These are phyloP conservation scores for Cercospora janseana DNA, from an alignment of 2,329 filamentous ascomycete species.

Conservation along the genomic window DNA sequence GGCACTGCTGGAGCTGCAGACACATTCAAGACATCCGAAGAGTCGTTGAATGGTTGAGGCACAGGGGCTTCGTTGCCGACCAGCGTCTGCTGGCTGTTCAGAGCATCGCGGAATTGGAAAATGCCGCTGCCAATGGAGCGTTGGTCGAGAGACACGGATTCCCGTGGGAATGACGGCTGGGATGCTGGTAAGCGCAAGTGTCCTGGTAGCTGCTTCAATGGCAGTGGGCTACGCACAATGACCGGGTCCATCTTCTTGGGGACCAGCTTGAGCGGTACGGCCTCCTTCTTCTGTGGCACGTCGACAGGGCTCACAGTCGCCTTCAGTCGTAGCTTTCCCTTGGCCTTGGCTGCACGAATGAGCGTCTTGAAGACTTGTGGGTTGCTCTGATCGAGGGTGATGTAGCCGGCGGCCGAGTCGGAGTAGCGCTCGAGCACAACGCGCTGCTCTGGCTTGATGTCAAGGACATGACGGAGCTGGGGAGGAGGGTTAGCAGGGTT, in stretches of 20 bases:
- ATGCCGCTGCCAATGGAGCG: constrained; percentile 39
- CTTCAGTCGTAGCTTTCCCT: constrained; percentile 89
- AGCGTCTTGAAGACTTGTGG: constrained; percentile 91
- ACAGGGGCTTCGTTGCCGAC: constrained; percentile 38
- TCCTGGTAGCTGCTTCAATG: background rate
- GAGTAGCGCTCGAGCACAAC: constrained; percentile 88
- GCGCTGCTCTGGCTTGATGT: constrained; percentile 60
- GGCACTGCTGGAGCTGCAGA: constrained; percentile 18
- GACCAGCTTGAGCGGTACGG: constrained; percentile 19
- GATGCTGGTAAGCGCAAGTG: constrained; percentile 21
- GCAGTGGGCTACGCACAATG: constrained; percentile 16
- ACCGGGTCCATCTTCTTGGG: constrained; percentile 25
- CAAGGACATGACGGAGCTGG: constrained; percentile 69
- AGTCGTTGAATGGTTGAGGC: constrained; percentile 41
- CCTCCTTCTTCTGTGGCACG: constrained; percentile 21
- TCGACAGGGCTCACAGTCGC: constrained; percentile 35
- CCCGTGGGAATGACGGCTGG: constrained; percentile 26
- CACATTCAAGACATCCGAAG: constrained; percentile 28
- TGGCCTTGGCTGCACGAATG: constrained; percentile 93
- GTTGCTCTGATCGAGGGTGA: constrained; percentile 75
- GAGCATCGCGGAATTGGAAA: constrained; percentile 41
- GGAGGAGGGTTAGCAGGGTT: constrained; percentile 22
- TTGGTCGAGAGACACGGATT: constrained; percentile 32
- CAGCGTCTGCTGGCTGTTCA: constrained; percentile 34
- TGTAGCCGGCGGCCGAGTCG: constrained; percentile 79